A percentile compares a stretch with the other conserved stretches of the same genome.
phyloP scores from a whole-genome alignment of 2,329 filamentous ascomycete genomes.

The Pyricularia pennisetigena region DNA sequence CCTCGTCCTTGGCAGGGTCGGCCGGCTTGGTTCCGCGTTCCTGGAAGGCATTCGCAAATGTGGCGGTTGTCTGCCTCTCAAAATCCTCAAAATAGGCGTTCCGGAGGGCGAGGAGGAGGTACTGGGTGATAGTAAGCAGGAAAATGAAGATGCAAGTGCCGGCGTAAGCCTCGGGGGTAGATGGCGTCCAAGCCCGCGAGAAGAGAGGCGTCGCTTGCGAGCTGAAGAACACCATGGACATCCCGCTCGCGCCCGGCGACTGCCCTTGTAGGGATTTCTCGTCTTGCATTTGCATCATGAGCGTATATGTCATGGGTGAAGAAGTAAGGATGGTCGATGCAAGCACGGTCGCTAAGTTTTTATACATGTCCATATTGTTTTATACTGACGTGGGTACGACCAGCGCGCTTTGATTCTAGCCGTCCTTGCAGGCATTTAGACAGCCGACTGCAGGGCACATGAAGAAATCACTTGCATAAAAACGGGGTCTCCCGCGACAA shows the following conservation, averaged over 20 bases:
- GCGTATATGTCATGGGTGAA: neutral
- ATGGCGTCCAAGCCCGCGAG: slow-evolving; percentile 67
- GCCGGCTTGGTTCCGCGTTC: slow-evolving; percentile 57
- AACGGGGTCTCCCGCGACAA: too few relatives aligned
- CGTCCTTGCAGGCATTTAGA: too few relatives aligned
- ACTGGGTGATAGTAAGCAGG: slow-evolving; percentile 59
- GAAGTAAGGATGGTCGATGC: neutral
- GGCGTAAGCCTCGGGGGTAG: slow-evolving; percentile 61
- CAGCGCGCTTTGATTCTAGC: too few relatives aligned
- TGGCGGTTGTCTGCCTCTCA: slow-evolving; percentile 51
- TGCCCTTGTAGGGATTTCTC: neutral
- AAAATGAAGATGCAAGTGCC: slow-evolving; percentile 90
- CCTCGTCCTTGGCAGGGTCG: slow-evolving; percentile 64
- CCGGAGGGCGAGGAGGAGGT: slow-evolving; percentile 60
- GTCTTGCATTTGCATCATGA: neutral
- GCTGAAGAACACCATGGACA: neutral
- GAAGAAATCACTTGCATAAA: too few relatives aligned
- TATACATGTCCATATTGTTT: too few relatives aligned
- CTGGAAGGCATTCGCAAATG: slow-evolving; percentile 63
- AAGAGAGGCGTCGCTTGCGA: slow-evolving; percentile 34
- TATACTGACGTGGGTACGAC: too few relatives aligned
- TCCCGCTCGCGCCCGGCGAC: neutral
- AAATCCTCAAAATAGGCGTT: slow-evolving; percentile 49
- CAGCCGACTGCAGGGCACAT: too few relatives aligned
- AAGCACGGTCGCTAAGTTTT: neutral